Conservation (phyloP, 345 rosid species). For the Murraya koenigii region DNA sequence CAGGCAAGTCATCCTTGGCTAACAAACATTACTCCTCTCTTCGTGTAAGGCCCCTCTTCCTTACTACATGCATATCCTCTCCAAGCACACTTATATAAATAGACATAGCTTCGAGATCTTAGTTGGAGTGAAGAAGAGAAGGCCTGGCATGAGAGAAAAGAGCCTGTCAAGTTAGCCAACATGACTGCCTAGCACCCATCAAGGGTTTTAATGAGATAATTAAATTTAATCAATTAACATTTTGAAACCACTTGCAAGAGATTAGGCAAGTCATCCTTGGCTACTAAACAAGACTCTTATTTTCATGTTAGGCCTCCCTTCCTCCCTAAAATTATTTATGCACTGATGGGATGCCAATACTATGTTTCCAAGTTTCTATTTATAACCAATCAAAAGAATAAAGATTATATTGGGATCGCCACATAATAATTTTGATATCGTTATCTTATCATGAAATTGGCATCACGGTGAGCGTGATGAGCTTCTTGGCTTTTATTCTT, state of each 20-base stretch:
- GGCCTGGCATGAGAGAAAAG: slow-evolving; percentile 39
- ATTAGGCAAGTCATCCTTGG: slow-evolving; percentile 44
- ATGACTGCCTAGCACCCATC: slow-evolving; percentile 30
- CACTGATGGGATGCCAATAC: neutral
- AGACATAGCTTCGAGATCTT: neutral
- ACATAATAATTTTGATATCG: no score
- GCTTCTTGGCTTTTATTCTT: no score
- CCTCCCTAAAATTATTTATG: neutral
- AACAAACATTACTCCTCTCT: neutral
- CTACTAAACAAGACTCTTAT: slow-evolving; percentile 25
- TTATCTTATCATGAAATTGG: no score
- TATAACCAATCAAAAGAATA: neutral
- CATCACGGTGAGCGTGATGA: no score
- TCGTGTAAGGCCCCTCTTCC: slow-evolving; percentile 6
- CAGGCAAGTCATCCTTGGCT: slow-evolving; percentile 11
- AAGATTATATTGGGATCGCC: no score
- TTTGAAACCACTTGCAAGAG: neutral
- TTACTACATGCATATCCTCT: no score
- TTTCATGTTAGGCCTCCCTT: slow-evolving; percentile 44
- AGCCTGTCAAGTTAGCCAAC: slow-evolving; percentile 37
- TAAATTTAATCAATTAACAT: neutral
- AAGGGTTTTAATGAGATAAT: neutral
- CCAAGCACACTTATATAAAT: no score
- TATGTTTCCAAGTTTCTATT: neutral
- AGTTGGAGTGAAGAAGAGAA: slow-evolving; percentile 25